Evolutionary conservation across 1,284 basidiomycete species (phyloP).

Genomic region (Pseudozyma pruni): DNA sequence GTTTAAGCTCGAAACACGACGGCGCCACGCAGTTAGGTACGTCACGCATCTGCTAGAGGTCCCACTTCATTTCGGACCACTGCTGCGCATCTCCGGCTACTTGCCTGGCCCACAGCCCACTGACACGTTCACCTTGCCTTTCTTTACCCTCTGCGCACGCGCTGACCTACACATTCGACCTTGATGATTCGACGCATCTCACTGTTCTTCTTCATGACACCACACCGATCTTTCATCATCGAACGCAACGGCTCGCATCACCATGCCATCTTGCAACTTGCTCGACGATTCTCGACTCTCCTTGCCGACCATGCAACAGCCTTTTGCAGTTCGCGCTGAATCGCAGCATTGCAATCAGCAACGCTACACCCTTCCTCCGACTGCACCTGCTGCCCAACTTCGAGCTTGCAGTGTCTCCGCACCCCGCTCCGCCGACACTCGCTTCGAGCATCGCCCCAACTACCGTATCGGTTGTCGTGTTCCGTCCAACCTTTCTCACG

Average conservation of each 20-base stretch:
- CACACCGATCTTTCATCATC: background rate
- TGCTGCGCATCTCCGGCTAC: constrained; percentile 6
- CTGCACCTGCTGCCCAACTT: background rate
- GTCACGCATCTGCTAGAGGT: constrained; percentile 6
- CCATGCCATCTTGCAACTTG: constrained; percentile 14
- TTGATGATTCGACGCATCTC: background rate
- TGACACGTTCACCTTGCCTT: constrained; percentile 4
- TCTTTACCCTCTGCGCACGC: background rate
- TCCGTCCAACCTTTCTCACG: constrained; percentile 25
- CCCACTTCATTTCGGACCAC: constrained; percentile 10
- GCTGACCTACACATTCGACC: background rate
- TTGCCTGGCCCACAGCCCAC: background rate
- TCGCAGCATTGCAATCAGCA: constrained; percentile 4
- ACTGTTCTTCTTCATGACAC: background rate
- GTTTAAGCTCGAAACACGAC: constrained; percentile 2
- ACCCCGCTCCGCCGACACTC: background rate
- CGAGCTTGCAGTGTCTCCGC: background rate
- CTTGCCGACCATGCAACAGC: constrained; percentile 11
- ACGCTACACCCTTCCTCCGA: constrained; percentile 16
- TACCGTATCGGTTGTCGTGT: constrained; percentile 16
- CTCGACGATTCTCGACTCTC: constrained; percentile 15
- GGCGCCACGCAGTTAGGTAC: constrained; percentile 1
- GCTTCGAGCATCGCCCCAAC: background rate
- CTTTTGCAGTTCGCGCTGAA: background rate
- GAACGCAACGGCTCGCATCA: background rate